A percentile compares a stretch with the other conserved stretches of the same genome.
These are phyloP conservation scores for Lithospermum erythrorhizon DNA, from an alignment of 257 asterid genomes.

Conservation along the genomic window DNA sequence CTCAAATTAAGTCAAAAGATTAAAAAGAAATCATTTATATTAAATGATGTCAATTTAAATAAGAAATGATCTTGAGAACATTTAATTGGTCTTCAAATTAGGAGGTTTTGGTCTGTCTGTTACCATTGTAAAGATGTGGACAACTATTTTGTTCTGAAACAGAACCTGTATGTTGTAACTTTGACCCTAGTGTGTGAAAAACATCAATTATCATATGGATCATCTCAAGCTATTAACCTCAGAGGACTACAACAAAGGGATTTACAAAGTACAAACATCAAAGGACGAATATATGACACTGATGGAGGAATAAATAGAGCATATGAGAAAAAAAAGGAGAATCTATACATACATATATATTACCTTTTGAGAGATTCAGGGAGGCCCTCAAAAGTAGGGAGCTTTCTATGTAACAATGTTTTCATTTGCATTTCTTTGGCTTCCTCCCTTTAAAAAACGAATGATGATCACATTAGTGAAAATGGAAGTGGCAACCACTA, in stretches of 20 bases:
- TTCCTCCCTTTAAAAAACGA: slow-evolving; percentile 44
- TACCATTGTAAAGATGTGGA: too few relatives aligned
- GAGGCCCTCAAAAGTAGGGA: slow-evolving; percentile 18
- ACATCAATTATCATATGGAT: not conserved
- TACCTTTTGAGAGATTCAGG: slow-evolving; percentile 55
- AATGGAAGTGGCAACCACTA: not conserved
- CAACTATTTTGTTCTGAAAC: too few relatives aligned
- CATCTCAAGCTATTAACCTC: not conserved
- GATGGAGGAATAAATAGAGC: not conserved
- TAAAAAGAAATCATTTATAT: too few relatives aligned
- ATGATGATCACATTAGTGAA: not conserved
- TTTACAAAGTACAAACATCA: not conserved
- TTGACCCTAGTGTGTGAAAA: not conserved
- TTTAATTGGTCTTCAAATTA: too few relatives aligned
- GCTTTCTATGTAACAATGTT: slow-evolving; percentile 20
- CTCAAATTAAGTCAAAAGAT: too few relatives aligned
- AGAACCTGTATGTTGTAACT: not conserved
- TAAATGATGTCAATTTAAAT: too few relatives aligned
- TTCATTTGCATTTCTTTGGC: slow-evolving; percentile 47
- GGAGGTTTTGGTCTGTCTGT: too few relatives aligned
- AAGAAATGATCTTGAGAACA: too few relatives aligned
- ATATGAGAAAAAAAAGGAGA: not conserved
- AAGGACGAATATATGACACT: not conserved
- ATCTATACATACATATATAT: not conserved
- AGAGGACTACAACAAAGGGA: not conserved